These are phyloP conservation scores for Piper betle DNA, from an alignment of 164 flowering plant species.

Conservation along the genomic window DNA sequence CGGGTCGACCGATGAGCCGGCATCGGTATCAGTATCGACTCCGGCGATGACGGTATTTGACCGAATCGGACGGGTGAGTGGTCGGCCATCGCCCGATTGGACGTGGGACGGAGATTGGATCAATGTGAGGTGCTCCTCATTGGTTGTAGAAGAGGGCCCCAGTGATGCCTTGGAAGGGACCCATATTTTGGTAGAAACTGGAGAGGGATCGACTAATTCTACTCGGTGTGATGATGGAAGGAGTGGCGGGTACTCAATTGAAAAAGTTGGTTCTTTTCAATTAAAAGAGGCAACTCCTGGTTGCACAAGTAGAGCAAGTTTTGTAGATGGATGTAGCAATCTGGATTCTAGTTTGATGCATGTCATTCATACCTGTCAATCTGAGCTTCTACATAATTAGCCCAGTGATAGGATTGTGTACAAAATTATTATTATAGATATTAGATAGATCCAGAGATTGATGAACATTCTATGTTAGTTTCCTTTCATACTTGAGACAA, in stretches of 20 bases:
- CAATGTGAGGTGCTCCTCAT: constrained; percentile 14
- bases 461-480: too few relatives aligned
- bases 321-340: too few relatives aligned
- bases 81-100: constrained; percentile 23
- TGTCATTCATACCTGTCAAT: too few relatives aligned
- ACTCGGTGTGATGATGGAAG: background rate
- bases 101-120: constrained; percentile 27
- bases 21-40: constrained; percentile 8
- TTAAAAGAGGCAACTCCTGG: too few relatives aligned
- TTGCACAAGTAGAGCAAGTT: too few relatives aligned
- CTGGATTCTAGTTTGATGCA: too few relatives aligned
- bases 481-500: too few relatives aligned
- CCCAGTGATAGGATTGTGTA: too few relatives aligned
- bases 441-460: too few relatives aligned
- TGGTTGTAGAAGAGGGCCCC: background rate
- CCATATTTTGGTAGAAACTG: background rate
- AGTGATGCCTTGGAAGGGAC: background rate
- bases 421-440: too few relatives aligned
- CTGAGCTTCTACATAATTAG: too few relatives aligned
- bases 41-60: constrained; percentile 1
- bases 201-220: background rate
- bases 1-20: constrained; percentile 1
- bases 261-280: background rate
- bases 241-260: background rate
- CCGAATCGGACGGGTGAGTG: constrained; percentile 21